Percentiles rank a stretch among this genome's conserved stretches.
These are phyloP conservation scores for Selaginella moellendorffii DNA, from an alignment of 75 land plant species.

Conservation along the genomic window DNA sequence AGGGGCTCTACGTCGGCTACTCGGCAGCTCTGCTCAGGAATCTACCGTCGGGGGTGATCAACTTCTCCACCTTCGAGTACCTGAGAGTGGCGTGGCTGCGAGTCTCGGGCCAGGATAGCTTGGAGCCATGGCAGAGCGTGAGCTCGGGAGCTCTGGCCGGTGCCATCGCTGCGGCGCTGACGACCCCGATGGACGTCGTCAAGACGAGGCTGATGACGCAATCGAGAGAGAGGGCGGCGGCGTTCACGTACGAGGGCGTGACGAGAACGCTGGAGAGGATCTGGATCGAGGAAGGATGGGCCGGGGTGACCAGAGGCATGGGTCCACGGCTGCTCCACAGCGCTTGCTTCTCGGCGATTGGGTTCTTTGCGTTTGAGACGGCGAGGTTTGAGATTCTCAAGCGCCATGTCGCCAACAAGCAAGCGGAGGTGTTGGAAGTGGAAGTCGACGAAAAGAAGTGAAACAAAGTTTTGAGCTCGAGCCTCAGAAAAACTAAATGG, in stretches of 20 bases:
- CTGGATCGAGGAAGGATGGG: constrained; percentile 71
- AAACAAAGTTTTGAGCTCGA: not conserved
- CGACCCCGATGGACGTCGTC: constrained; percentile 82
- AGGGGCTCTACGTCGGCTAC: constrained; percentile 72
- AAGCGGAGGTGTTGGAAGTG: not conserved
- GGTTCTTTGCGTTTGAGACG: constrained; percentile 83
- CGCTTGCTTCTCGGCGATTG: constrained; percentile 78
- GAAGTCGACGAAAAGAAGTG: not conserved
- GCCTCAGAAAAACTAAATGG: too few relatives aligned
- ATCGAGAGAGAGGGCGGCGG: constrained; percentile 19
- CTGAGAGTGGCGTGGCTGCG: constrained; percentile 54
- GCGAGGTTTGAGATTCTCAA: constrained; percentile 48
- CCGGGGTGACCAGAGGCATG: constrained; percentile 67
- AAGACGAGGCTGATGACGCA: constrained; percentile 89
- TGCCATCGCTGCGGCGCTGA: constrained; percentile 65
- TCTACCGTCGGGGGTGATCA: constrained; percentile 68
- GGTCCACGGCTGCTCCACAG: constrained; percentile 69
- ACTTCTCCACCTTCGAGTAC: constrained; percentile 81
- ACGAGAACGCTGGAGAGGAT: constrained; percentile 39
- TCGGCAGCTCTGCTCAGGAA: constrained; percentile 67
- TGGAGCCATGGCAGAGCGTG: constrained; percentile 67
- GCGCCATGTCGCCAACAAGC: constrained; percentile 31
- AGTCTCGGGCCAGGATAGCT: constrained; percentile 12
- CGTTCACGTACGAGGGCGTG: constrained; percentile 41
- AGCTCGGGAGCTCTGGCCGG: constrained; percentile 79